These are phyloP conservation scores for Prunus kanzakura DNA, from an alignment of 306 rosid genomes.

Conservation along the genomic window DNA sequence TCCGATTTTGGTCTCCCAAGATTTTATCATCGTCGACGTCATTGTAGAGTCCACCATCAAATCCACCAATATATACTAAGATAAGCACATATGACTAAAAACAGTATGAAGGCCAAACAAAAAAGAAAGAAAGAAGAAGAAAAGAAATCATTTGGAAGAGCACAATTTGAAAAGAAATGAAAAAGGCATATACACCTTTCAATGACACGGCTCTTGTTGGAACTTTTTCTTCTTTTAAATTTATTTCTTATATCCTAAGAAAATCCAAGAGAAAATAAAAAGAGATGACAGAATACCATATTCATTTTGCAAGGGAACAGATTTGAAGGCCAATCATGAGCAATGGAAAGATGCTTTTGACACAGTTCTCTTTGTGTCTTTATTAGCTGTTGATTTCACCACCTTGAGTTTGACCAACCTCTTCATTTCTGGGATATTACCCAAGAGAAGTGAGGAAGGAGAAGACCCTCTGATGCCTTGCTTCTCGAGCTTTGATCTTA, in stretches of 20 bases:
- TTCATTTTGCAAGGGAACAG: slow-evolving; percentile 27
- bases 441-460: slow-evolving; percentile 46
- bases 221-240: too few relatives aligned
- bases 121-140: too few relatives aligned
- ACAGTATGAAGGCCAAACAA: too few relatives aligned
- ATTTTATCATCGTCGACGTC: too few relatives aligned
- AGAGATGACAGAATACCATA: not conserved
- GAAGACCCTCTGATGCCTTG: slow-evolving; percentile 71
- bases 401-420: slow-evolving; percentile 20
- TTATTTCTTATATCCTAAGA: not conserved
- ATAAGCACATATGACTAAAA: too few relatives aligned
- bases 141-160: too few relatives aligned
- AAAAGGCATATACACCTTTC: too few relatives aligned
- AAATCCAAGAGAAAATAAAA: not conserved
- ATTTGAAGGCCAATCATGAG: slow-evolving; percentile 50
- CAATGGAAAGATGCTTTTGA: slow-evolving; percentile 10
- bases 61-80: too few relatives aligned
- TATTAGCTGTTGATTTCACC: not conserved
- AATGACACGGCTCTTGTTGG: too few relatives aligned
- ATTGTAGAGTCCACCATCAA: too few relatives aligned
- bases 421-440: slow-evolving; percentile 55
- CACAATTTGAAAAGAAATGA: too few relatives aligned
- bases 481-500: slow-evolving; percentile 48
- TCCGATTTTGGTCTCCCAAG: too few relatives aligned
- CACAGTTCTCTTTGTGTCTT: not conserved